phyloP scores from a whole-genome alignment of 345 rosid genomes.

The Lagerstroemia speciosa region DNA sequence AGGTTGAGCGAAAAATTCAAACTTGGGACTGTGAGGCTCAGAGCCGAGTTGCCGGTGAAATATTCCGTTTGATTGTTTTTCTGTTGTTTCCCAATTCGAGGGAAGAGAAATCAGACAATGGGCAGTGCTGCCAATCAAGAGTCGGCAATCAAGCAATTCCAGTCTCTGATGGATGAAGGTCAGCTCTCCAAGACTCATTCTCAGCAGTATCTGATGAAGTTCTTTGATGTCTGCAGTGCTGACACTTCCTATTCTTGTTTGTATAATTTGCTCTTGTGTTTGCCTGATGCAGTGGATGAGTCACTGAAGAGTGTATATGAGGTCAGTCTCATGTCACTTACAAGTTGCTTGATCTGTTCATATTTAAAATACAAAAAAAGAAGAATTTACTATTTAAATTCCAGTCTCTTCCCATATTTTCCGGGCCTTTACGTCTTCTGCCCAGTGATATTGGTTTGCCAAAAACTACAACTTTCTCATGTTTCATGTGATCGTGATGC shows the following conservation, averaged over 20 bases:
- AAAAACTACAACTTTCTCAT: not conserved
- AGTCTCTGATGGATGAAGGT: constrained; percentile 67
- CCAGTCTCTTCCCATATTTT: too few species aligned
- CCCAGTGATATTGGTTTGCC: not conserved
- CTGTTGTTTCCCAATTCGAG: not conserved
- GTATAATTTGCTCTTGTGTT: not conserved
- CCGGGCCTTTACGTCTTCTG: not conserved
- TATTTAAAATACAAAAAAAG: too few species aligned
- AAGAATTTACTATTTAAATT: too few species aligned
- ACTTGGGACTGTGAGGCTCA: not conserved
- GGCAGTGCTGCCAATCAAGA: constrained; percentile 43
- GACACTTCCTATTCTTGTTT: constrained; percentile 1
- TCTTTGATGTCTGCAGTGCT: not conserved
- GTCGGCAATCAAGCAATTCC: constrained; percentile 54
- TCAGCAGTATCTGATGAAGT: constrained; percentile 13
- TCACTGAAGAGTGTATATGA: constrained; percentile 50
- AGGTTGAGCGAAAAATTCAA: not conserved
- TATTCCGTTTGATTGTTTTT: not conserved
- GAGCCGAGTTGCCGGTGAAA: not conserved
- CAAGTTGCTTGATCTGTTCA: not conserved
- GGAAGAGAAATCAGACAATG: constrained; percentile 34
- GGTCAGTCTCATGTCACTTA: constrained; percentile 33
- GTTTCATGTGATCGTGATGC: not conserved
- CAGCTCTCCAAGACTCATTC: constrained; percentile 17
- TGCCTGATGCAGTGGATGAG: constrained; percentile 50